Evolutionary conservation across 441 rosid species (phyloP).

Genomic region (Raphanus hybrid): DNA sequence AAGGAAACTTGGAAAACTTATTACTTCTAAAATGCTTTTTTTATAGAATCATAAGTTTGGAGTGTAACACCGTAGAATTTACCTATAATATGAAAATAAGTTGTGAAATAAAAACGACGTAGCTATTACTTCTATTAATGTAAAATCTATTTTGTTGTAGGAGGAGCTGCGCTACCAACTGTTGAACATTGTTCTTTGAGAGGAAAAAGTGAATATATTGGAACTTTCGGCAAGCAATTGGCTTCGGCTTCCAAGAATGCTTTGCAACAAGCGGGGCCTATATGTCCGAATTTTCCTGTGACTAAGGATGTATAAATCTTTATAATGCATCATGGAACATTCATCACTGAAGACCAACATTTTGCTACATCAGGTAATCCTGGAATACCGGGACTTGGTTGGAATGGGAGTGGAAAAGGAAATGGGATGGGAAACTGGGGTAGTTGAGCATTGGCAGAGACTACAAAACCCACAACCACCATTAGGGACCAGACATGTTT

Average conservation of each 20-base stretch:
- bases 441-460: no score
- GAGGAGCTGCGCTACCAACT: neutral
- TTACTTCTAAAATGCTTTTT: neutral
- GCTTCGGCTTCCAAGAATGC: neutral
- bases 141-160: neutral
- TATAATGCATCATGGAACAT: no score
- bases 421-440: neutral
- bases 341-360: neutral
- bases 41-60: neutral
- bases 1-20: neutral
- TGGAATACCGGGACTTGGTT: no score
- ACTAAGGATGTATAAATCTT: no score
- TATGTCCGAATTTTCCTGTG: no score
- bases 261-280: no score
- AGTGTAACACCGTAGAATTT: neutral
- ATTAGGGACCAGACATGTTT: neutral
- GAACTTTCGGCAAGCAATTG: neutral
- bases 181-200: neutral
- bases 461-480: no score
- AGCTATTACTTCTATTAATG: neutral
- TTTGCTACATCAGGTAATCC: neutral
- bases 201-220: slow-evolving; percentile 23
- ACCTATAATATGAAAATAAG: neutral
- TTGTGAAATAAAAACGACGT: neutral
- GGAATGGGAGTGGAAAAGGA: neutral